Evolutionary conservation across 1,284 basidiomycete genomes (phyloP).

Genomic region (Fomes fomentarius): DNA sequence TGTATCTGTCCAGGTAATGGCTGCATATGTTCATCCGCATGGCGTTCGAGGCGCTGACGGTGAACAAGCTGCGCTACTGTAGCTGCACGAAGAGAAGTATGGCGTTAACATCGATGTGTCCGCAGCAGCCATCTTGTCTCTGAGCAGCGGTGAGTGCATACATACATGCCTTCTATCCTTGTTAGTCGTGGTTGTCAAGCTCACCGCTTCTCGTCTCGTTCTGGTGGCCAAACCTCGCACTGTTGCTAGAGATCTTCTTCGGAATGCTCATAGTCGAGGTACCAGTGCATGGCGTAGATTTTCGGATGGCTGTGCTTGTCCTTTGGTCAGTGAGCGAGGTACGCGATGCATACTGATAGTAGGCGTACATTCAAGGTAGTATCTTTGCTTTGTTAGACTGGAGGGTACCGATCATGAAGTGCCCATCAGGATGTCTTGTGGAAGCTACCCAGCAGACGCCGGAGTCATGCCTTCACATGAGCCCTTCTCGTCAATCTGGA

Average conservation of each 20-base stretch:
- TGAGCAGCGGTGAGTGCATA: constrained; percentile 66
- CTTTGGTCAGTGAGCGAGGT: constrained; percentile 4
- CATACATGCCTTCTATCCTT: neutral
- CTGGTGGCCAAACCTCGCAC: constrained; percentile 92
- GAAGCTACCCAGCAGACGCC: constrained; percentile 58
- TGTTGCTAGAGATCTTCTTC: constrained; percentile 87
- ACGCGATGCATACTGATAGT: constrained; percentile 5
- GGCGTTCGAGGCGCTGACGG: constrained; percentile 94
- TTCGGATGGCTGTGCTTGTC: constrained; percentile 75
- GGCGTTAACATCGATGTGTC: constrained; percentile 94
- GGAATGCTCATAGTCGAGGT: constrained; percentile 78
- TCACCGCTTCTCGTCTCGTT: constrained; percentile 37
- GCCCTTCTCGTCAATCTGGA: neutral
- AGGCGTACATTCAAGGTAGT: constrained; percentile 74
- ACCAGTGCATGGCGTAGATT: constrained; percentile 85
- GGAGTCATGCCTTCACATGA: neutral
- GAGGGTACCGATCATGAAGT: constrained; percentile 94
- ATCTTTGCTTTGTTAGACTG: constrained; percentile 96
- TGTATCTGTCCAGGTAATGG: constrained; percentile 89
- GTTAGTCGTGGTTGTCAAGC: too few species aligned
- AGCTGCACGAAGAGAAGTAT: constrained; percentile 88
- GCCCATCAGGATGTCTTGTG: constrained; percentile 89
- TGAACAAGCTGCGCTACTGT: constrained; percentile 96
- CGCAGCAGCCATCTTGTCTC: constrained; percentile 87
- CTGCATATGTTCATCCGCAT: constrained; percentile 99